Evolutionary conservation across 129 eudicot genomes (phyloP), one percentile per base, ranked within the genome.

Genomic region (carrot (Daucus carota)): DNA sequence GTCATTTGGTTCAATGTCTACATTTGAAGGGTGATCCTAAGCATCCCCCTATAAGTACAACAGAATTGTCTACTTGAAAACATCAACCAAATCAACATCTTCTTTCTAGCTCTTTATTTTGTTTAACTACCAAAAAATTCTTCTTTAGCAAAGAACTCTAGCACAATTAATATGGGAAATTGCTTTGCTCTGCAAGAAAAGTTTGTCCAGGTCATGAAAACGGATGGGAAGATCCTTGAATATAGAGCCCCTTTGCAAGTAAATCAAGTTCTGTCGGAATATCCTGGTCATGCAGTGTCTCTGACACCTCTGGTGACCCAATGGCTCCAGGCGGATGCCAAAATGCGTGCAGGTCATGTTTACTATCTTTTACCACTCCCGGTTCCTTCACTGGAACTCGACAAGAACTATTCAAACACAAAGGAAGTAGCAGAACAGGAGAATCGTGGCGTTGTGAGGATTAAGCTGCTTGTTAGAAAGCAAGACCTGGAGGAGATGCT

Each of bases 401-500:
- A 76, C 34, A 84, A 81, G 80, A 80, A 50, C 10, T 50, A 18
- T 50, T 20, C 26, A 50, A 50, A 50, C 59, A 50, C 59, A 18
- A 3, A 72, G 38, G 82, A 77, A 38, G 81, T 17, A 33, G 82
- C 48, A 36, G 78, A 18, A 7, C 38, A 52, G 54, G 66, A 73
- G 54, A 73, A 77, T 33, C 45, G 57, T 31, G 89, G 87, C 54
- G 83, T 77, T 36, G 81, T 88, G 80, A 85, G 94, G 88, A 88
- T 92, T 70, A 92, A 92, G 90, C 52, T 92, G 62, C 82, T 92
- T 26, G 87, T 90, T 59, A 90, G 82, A 36, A 92, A 86, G 81
- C 89, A 90, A 84, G 92, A 90, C 80, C 80, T 92, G 85, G 86
- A 81, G 86, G 76, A 79, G 81, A 88, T 92, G 87, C 73, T 88